Base-by-base conservation (phyloP, 1,284 basidiomycete genomes). In the Farysia itapuensis region DNA sequence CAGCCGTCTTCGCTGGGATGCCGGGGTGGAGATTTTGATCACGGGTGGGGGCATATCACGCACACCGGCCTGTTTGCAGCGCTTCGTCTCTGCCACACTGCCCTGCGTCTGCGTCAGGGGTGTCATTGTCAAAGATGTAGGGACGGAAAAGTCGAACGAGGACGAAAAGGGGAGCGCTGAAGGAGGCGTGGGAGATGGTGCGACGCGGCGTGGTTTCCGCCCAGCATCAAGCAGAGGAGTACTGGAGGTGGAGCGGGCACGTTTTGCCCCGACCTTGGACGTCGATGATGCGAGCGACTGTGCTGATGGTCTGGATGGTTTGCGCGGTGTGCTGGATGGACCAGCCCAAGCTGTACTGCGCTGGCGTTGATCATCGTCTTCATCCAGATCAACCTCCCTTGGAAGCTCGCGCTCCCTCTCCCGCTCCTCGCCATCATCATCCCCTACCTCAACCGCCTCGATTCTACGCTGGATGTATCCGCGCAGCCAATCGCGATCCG, bases 401-500 rank as follows among this genome's bases (percentile, higher is more conserved):
- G 18, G 9, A 20, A 9, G 8, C 9, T 16, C 11, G 19, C n/a
- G 22, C 16, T 43, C 18, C n/a, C 25, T 11, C 9, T 14, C 24
- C 4, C 24, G 24, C n/a, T 52, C 56, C 8, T 34, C 43, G 13
- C 7, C 18, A 9, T 57, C 59, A 14, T 60, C 60, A 18, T 59
- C 54, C 19, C 49, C 54, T 12, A 36, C 51, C 22, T 53, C 56
- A 15, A 64, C 35, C 6, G 61, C 61, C 39, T 64, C 61, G 25
- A 64, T 64, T 25, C 61, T 36, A 8, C 56, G 24, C 40, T 60
- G 56, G 21, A 64, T 23, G 28, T 64, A 64, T n/a, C 61, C 58
- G n/a, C 43, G 54, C 5, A 64, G 39, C 61, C 61, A 64, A 20
- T 41, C 48, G 12, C 39, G 37, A 39, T 63, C 58, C 14, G 41